Percentiles rank a stretch among this genome's conserved stretches.
Conservation (phyloP, 2,329 filamentous ascomycete species). For the Colletotrichum musae region DNA sequence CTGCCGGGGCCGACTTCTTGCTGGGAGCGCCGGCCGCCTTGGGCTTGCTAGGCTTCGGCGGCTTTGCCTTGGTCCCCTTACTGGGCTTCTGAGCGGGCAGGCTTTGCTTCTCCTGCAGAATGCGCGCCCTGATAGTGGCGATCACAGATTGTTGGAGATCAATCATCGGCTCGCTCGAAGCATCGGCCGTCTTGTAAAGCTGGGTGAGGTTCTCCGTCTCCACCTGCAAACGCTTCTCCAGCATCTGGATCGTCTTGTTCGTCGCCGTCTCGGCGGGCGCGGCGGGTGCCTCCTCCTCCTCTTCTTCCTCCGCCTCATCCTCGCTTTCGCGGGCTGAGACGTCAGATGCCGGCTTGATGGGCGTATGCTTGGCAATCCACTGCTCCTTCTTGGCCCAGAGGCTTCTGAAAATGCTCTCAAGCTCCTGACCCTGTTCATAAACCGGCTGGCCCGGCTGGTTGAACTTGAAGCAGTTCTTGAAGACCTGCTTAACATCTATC, state of each 20-base stretch:
- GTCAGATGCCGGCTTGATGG: constrained; percentile 65
- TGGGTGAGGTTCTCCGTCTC: constrained; percentile 72
- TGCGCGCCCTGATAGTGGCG: constrained; percentile 76
- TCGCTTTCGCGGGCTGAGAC: constrained; percentile 76
- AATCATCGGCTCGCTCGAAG: constrained; percentile 66
- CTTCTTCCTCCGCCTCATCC: constrained; percentile 82
- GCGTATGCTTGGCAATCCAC: constrained; percentile 84
- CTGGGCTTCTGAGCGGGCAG: constrained; percentile 69
- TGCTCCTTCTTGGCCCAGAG: constrained; percentile 85
- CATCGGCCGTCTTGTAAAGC: constrained; percentile 64
- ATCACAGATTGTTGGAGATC: constrained; percentile 74
- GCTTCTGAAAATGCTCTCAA: constrained; percentile 81
- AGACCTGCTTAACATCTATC: constrained; percentile 84
- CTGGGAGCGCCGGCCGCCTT: constrained; percentile 51
- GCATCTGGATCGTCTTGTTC: constrained; percentile 62
- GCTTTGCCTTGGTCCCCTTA: constrained; percentile 71
- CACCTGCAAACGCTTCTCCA: constrained; percentile 66
- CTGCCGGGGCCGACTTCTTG: constrained; percentile 60
- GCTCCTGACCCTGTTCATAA: constrained; percentile 77
- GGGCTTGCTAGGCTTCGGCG: constrained; percentile 67
- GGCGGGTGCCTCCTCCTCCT: constrained; percentile 75
- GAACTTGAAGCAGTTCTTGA: constrained; percentile 93
- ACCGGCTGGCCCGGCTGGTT: constrained; percentile 83
- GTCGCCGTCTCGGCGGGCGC: constrained; percentile 61
- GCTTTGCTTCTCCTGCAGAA: constrained; percentile 79